Conservation (phyloP, 148 eudicot genomes). For the Rhododendron simsii region DNA sequence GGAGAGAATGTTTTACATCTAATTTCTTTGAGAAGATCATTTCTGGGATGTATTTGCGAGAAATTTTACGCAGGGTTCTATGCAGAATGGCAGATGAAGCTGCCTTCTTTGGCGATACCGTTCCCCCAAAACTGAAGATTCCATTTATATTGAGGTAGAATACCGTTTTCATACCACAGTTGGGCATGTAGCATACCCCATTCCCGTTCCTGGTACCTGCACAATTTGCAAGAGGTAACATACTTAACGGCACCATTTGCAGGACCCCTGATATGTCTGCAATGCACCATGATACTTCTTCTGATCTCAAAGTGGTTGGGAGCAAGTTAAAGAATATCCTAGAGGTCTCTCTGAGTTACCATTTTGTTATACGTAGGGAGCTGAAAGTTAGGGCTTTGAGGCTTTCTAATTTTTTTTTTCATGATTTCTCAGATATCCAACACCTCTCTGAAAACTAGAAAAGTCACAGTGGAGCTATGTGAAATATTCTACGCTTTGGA, state of each 20-base stretch:
- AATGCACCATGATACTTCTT: slow-evolving; percentile 81
- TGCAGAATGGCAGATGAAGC: slow-evolving; percentile 81
- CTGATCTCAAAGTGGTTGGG: slow-evolving; percentile 76
- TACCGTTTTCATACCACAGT: no score
- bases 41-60: slow-evolving; percentile 95
- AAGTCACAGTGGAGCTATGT: no score
- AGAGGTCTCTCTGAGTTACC: slow-evolving; percentile 40
- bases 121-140: slow-evolving; percentile 63
- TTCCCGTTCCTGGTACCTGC: no score
- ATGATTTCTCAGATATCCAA: slow-evolving; percentile 39
- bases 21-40: slow-evolving; percentile 74
- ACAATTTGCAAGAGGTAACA: no score
- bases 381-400: slow-evolving; percentile 1
- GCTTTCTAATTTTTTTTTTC: slow-evolving; percentile 15
- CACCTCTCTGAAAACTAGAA: slow-evolving; percentile 55
- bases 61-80: slow-evolving; percentile 78
- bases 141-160: slow-evolving; percentile 47
- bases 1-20: not conserved
- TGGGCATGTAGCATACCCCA: no score
- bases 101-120: slow-evolving; percentile 67
- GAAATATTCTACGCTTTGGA: slow-evolving; percentile 57
- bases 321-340: slow-evolving; percentile 70
- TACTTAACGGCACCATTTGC: slow-evolving; percentile 18
- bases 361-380: not conserved
- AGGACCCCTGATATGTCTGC: slow-evolving; percentile 91